Percentiles rank a stretch among this genome's conserved stretches.
Conservation (phyloP, 2,329 filamentous ascomycete genomes). For the Tolypocladium ovalisporum region DNA sequence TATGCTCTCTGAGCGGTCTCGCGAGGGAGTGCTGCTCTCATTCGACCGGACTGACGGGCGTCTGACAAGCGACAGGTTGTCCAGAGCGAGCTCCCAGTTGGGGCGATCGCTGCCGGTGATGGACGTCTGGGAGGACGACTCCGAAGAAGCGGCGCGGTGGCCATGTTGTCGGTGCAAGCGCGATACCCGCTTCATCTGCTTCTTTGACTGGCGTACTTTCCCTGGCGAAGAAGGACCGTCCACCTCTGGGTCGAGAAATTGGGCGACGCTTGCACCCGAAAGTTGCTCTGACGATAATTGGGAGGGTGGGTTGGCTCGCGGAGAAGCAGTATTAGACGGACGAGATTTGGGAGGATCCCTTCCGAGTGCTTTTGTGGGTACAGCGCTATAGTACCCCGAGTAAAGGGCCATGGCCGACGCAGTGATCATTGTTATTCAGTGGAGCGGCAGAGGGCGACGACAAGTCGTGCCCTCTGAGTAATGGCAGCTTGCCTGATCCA, state of each 20-base stretch:
- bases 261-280: conserved; percentile 15
- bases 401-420: conserved; percentile 13
- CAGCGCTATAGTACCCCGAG: conserved; percentile 12
- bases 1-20: conserved; percentile 47
- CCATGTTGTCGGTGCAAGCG: conserved; percentile 20
- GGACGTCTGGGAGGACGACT: conserved; percentile 42
- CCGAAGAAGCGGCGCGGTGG: conserved; percentile 37
- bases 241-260: conserved; percentile 45
- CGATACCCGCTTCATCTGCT: conserved; percentile 46
- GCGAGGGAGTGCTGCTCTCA: conserved; percentile 37
- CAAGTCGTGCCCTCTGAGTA: conserved; percentile 5
- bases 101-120: conserved; percentile 26
- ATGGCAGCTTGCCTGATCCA: conserved; percentile 2
- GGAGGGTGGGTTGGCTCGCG: conserved; percentile 4
- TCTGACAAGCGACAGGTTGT: conserved; percentile 39
- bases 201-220: conserved; percentile 45
- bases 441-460: conserved; percentile 6
- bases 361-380: conserved; percentile 4
- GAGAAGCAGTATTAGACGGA: conserved; percentile 2
- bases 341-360: conserved; percentile 4
- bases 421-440: conserved; percentile 7
- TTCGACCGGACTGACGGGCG: conserved; percentile 46
- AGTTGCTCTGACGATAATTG: conserved; percentile 5
- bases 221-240: conserved; percentile 52
- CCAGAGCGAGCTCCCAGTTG: conserved; percentile 39